Evolutionary conservation across 2,329 filamentous ascomycete genomes (phyloP), one percentile per base, ranked within the genome.

Genomic region (Aspergillus sp.): DNA sequence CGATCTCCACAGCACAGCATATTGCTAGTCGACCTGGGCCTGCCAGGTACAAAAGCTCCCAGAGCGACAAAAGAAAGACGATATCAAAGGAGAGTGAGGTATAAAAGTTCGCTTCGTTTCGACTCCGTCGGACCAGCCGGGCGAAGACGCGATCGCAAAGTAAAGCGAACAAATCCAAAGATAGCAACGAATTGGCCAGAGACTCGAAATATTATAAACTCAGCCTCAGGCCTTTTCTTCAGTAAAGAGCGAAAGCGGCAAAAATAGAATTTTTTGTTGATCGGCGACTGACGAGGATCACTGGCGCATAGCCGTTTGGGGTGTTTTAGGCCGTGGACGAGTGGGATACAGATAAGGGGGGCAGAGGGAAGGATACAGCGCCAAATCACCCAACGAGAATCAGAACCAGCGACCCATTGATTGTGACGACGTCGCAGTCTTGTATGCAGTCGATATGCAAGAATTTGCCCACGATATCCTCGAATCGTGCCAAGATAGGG

Each of bases 1-100:
- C 69, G 59, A 49, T 82, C 78, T 51, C 80, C 78, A 55, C 79
- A 73, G 61, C 83, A 86, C 54, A 78, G 76, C 86, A 90, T 89
- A 39, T 60, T 78, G 64, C 28, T 33, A 27, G 30, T 49, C 33
- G 39, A 45, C 44, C 58, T 55, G 57, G 61, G 37, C 59, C 61
- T 49, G 60, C 57, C 59, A 62, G 60, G 53, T 26, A 40, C 7
- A 30, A 27, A 44, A 37, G n/a, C 32, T 26, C 10, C 11, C 29
- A 28, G 38, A 11, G 35, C n/a, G 35, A 11, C 10, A 40, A 32
- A 34, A 37, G 34, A 28, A 44, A 32, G 33, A 7, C 31, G 5
- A 37, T 37, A 31, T 39, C 26, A 36, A 48, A 39, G 37, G 42
- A 51, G 38, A 43, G 42, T 37, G 33, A n/a, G 32, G 13, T 39